Evolutionary conservation across 1,284 basidiomycete species (phyloP), one percentile per base, ranked within the genome.

Genomic region (Pterulicium gracile): DNA sequence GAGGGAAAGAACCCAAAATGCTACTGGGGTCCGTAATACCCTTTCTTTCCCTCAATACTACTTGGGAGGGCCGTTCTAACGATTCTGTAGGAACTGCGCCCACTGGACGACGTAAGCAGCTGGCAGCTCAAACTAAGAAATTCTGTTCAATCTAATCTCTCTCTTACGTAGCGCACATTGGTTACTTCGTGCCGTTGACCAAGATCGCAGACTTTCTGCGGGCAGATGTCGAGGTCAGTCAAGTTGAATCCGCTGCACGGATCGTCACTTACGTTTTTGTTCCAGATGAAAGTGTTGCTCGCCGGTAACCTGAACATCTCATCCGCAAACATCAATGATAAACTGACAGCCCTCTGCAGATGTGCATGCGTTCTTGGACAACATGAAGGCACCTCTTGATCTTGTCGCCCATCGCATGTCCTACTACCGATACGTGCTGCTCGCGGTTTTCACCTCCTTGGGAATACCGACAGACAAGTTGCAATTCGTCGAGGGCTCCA

Each of bases 121-220:
- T 23, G 24, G 39, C 24, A 24, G 5, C n/a, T 24, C 14, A 23
- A 22, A 20, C 44, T 45, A 36, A n/a, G n/a, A n/a, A n/a, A n/a
- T n/a, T n/a, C n/a, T n/a, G 19, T 15, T 13, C 47, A 42, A 47
- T n/a, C 17, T 18, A 43, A 45, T 23, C 50, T 12, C 35, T 27
- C 45, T 44, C 14, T 50, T 47, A 23, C 50, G 46, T 56, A 96
- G 92, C 93, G 18, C 95, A 98, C 59, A 86, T 98, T 51, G 96
- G 91, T 10, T 99, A 99, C 73, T 93, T 97, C 61, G 95, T 96
- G 0, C 83, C 96, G 2, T 69, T 98, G 49, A 85, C 82, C 43
- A 99, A 99, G 72, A 92, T 98, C 48, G 93, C 94, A 27, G 96
- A 98, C 70, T 98, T 98, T 64, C 67, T 98, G 46, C 77, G 81